Base-by-base conservation (phyloP, 2,329 filamentous ascomycete species). In the Penicillium olsonii region DNA sequence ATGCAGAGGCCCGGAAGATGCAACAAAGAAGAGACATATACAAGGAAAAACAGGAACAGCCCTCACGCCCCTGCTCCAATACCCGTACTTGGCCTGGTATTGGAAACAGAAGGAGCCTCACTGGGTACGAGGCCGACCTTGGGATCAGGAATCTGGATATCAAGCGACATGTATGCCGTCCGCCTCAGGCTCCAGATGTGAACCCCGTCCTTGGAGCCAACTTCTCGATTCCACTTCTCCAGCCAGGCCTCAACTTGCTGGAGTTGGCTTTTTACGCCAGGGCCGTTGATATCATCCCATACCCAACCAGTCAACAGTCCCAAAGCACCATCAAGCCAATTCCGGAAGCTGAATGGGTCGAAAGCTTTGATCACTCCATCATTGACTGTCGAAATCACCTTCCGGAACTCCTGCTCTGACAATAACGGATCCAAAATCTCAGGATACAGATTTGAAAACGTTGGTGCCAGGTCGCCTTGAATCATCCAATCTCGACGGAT, bases 361-460 rank as follows among this genome's bases (percentile, higher is more conserved):
- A 95, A 96, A 0, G 87, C 85, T n/a, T 80, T 80, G 33, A 87
- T 75, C 14, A 97, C 75, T 55, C 90, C 84, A 11, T 81, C 74
- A 65, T 99, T 99, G 45, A 97, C 79, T 63, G 85, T 88, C 51
- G 91, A 84, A 47, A 99, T 84, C 24, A 97, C 75, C 10, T 79
- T 79, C 3, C 94, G 84, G 65, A 99, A 99, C 61, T 95, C 90
- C 51, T 87, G 85, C 69, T 99, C 94, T 1, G 84, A 81, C 37
- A 99, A 75, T 26, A 92, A 84, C 0, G 91, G 90, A 58, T 96
- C 92, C 7, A 99, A 78, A 50, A 99, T 95, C 67, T 99, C 94
- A 0, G 94, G 94, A 64, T 99, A 99, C 2, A 96, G 78, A 63
- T 97, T 96, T 14, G 90, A 94, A 67, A 95, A 97, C 0, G 92